phyloP scores from a whole-genome alignment of 2,329 filamentous ascomycete species.

The Fusarium guadeloupense region DNA sequence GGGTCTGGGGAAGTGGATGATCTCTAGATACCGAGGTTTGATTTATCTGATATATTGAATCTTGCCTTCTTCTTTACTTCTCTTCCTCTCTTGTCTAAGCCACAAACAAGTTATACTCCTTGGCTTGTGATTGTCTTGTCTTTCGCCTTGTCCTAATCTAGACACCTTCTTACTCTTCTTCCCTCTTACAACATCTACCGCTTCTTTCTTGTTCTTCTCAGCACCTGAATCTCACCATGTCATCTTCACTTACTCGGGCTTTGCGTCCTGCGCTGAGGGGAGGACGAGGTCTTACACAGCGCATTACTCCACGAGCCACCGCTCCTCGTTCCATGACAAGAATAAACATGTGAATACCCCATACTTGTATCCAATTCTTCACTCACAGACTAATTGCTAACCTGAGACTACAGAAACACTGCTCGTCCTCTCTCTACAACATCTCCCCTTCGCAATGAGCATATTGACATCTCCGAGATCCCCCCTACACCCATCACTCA shows the following conservation, averaged over 20 bases:
- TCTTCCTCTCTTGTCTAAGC: background rate
- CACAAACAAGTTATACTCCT: slow-evolving; percentile 1
- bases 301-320: slow-evolving; percentile 35
- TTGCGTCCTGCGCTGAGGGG: slow-evolving; percentile 62
- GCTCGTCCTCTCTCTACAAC: slow-evolving; percentile 70
- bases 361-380: background rate
- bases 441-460: slow-evolving; percentile 57
- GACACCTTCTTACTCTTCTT: background rate
- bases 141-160: slow-evolving; percentile 11
- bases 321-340: slow-evolving; percentile 36
- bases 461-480: slow-evolving; percentile 74
- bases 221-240: slow-evolving; percentile 35
- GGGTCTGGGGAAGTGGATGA: background rate
- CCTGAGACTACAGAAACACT: slow-evolving; percentile 40
- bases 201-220: background rate
- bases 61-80: background rate
- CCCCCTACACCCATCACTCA: slow-evolving; percentile 93
- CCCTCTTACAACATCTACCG: background rate
- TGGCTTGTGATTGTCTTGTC: slow-evolving; percentile 36
- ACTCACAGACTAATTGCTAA: background rate
- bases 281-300: slow-evolving; percentile 50
- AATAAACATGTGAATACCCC: slow-evolving; percentile 41
- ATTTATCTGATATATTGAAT: slow-evolving; percentile 14
- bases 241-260: slow-evolving; percentile 60
- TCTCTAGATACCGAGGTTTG: slow-evolving; percentile 19